Conservation (phyloP, 768 basidiomycete species). For the Chlorophyllum brunneum region DNA sequence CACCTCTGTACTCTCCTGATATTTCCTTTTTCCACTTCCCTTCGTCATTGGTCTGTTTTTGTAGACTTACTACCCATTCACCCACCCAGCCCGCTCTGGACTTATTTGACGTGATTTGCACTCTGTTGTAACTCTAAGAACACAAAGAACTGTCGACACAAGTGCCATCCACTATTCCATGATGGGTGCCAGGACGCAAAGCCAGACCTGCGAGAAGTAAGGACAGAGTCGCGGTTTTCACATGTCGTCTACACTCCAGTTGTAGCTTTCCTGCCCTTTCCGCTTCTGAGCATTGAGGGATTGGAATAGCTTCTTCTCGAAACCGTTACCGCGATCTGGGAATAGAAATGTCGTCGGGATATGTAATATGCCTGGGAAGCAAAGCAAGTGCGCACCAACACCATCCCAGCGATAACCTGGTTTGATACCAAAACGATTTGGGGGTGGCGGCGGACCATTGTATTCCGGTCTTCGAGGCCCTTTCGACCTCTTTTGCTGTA, state of each 20-base stretch:
- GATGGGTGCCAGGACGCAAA: background rate
- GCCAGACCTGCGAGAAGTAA: background rate
- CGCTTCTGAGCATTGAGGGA: conserved; percentile 72
- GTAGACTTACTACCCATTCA: background rate
- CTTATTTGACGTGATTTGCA: background rate
- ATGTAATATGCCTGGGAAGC: background rate
- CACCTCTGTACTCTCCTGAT: too few relatives aligned
- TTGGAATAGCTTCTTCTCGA: conserved; percentile 92
- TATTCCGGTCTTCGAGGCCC: conserved; percentile 84
- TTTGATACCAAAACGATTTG: conserved; percentile 92
- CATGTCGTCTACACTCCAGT: conserved; percentile 95
- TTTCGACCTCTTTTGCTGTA: conserved; percentile 69
- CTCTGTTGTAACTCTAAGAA: background rate
- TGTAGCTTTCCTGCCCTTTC: conserved; percentile 65
- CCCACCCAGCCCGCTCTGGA: background rate
- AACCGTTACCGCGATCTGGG: conserved; percentile 86
- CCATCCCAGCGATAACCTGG: conserved; percentile 99
- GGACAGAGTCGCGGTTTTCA: conserved; percentile 29
- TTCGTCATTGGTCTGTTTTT: background rate
- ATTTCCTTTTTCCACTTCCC: background rate
- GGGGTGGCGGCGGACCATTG: conserved; percentile 81
- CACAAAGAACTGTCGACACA: background rate
- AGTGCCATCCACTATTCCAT: background rate
- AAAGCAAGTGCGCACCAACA: conserved; percentile 59
- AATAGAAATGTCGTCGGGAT: background rate